Percentiles rank a stretch among this genome's conserved stretches.
These are phyloP conservation scores for Tulasnella calospora DNA, from an alignment of 768 basidiomycete genomes.

Conservation along the genomic window DNA sequence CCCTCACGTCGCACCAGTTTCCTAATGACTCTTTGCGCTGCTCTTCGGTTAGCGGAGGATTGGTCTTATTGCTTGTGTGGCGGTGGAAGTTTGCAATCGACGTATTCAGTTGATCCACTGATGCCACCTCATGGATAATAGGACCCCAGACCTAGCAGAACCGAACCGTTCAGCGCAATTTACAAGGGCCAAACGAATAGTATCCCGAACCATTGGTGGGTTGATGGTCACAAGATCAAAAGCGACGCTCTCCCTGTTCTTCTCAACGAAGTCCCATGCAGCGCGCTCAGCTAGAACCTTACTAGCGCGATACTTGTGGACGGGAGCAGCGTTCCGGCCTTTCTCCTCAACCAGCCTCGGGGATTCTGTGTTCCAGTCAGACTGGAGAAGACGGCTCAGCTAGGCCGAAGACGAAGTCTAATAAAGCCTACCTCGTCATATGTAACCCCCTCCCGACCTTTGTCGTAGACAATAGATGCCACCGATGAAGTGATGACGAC, in stretches of 20 bases:
- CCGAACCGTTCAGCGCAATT: not conserved
- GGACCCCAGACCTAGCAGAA: conserved; percentile 35
- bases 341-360: conserved; percentile 34
- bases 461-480: conserved; percentile 34
- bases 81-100: conserved; percentile 25
- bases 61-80: conserved; percentile 15
- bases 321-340: conserved; percentile 32
- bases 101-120: conserved; percentile 39
- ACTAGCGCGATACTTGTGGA: conserved; percentile 32
- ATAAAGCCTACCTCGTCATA: conserved; percentile 15
- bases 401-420: not conserved
- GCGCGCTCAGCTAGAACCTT: conserved; percentile 37
- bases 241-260: conserved; percentile 26
- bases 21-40: not conserved
- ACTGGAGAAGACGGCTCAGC: conserved; percentile 24
- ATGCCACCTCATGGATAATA: conserved; percentile 38
- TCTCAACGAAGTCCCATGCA: conserved; percentile 34
- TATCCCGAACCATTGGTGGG: conserved; percentile 31
- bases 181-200: not conserved
- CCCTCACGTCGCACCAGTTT: conserved; percentile 35
- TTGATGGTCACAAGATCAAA: conserved; percentile 33
- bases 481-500: conserved; percentile 39
- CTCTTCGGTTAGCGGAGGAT: conserved; percentile 25
- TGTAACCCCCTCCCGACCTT: not conserved
- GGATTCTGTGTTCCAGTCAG: conserved; percentile 38